phyloP scores from a whole-genome alignment of 805 yeast species.

The Suhomyces canberraensis region DNA sequence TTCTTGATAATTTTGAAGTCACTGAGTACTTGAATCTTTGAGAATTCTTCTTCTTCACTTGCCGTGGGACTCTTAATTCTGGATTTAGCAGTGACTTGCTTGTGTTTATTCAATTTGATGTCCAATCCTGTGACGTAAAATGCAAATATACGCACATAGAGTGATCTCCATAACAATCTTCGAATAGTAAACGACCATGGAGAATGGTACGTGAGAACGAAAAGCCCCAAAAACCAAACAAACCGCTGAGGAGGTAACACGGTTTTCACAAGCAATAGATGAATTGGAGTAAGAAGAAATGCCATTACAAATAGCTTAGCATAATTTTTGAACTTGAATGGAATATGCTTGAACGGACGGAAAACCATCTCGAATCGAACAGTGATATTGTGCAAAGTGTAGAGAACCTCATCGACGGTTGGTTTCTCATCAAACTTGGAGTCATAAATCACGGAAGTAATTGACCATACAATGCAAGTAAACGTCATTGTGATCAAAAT shows the following conservation, averaged over 20 bases:
- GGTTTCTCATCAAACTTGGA: conserved; percentile 44
- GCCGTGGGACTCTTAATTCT: conserved; percentile 16
- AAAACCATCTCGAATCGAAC: conserved; percentile 40
- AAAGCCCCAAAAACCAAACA: conserved; percentile 35
- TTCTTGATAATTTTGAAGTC: conserved; percentile 41
- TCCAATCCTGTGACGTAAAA: conserved; percentile 39
- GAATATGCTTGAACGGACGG: conserved; percentile 35
- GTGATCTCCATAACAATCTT: conserved; percentile 49
- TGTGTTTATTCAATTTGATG: conserved; percentile 8
- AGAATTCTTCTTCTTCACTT: conserved; percentile 16
- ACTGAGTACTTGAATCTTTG: conserved; percentile 21
- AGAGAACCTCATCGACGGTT: conserved; percentile 51
- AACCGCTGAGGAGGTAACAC: conserved; percentile 32
- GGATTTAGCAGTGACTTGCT: conserved; percentile 8
- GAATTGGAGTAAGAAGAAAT: conserved; percentile 41
- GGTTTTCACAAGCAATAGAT: conserved; percentile 32
- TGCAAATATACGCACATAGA: conserved; percentile 36
- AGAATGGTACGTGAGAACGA: conserved; percentile 43
- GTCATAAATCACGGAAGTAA: conserved; percentile 41
- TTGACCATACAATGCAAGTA: conserved; percentile 44
- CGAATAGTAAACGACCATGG: conserved; percentile 47
- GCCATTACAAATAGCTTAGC: conserved; percentile 29
- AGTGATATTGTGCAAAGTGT: conserved; percentile 45
- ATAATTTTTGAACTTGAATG: conserved; percentile 24
- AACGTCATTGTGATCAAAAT: conserved; percentile 31